Conservation (phyloP, 2,329 filamentous ascomycete genomes). For the Huntiella decipiens region DNA sequence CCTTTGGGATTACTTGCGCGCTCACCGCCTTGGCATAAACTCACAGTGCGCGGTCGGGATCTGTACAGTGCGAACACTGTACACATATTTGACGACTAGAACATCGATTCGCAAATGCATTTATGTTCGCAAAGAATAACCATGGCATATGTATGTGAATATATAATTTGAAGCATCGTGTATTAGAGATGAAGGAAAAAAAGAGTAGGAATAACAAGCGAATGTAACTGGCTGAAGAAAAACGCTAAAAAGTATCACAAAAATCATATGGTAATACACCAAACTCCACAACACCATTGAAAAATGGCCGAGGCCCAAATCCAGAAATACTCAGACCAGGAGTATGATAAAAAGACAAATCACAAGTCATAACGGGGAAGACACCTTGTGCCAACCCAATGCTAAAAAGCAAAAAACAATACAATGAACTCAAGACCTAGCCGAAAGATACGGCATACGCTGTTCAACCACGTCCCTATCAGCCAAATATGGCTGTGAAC, state of each 20-base stretch:
- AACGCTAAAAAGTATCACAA: too few species aligned
- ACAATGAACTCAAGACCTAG: not conserved
- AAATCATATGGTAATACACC: too few species aligned
- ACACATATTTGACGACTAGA: not conserved
- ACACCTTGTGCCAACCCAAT: too few species aligned
- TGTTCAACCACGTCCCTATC: not conserved
- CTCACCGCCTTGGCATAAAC: slow-evolving; percentile 8
- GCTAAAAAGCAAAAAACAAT: not conserved
- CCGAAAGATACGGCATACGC: not conserved
- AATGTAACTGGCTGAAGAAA: too few species aligned
- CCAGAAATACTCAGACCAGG: too few species aligned
- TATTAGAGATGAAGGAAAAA: not conserved
- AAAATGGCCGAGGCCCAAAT: too few species aligned
- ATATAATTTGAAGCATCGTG: not conserved
- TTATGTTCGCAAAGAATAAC: too few species aligned
- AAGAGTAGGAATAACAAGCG: not conserved
- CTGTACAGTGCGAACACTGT: not conserved
- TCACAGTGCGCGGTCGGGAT: not conserved
- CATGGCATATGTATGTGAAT: not conserved
- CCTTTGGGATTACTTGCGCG: slow-evolving; percentile 3
- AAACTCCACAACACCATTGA: too few species aligned
- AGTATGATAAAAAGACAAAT: too few species aligned
- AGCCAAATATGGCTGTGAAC: not conserved
- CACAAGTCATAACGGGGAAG: too few species aligned
- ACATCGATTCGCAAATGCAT: not conserved